Percentiles rank a stretch among this genome's conserved stretches.
Evolutionary conservation across 441 rosid species (phyloP).

Genomic region (Pelargonium fulgidum): DNA sequence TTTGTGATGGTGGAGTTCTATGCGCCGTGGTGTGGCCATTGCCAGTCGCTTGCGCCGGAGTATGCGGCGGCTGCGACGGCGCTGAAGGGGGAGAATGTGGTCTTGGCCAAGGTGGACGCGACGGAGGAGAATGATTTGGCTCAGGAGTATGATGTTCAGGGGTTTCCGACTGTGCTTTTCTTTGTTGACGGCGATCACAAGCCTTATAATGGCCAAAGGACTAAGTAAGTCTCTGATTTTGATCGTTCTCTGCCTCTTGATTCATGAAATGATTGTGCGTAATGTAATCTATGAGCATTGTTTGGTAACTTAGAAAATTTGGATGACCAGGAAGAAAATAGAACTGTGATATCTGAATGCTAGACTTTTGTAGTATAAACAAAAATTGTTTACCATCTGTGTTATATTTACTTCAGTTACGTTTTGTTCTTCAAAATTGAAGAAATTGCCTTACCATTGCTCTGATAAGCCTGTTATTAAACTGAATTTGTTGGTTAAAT

Average conservation of each 20-base stretch:
- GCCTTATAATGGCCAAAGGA: constrained; percentile 24
- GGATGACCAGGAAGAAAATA: neutral
- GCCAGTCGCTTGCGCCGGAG: constrained; percentile 24
- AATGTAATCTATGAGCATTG: no score
- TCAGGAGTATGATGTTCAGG: constrained; percentile 10
- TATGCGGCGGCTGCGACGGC: constrained; percentile 30
- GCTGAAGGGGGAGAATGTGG: constrained; percentile 23
- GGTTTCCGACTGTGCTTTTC: constrained; percentile 22
- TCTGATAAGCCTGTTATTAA: neutral
- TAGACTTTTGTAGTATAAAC: neutral
- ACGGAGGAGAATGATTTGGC: neutral
- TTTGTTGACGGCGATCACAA: constrained; percentile 17
- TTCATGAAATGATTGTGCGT: no score
- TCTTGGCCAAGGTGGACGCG: constrained; percentile 28
- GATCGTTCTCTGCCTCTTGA: constrained; percentile 8
- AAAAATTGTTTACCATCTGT: neutral
- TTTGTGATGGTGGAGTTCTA: constrained; percentile 29
- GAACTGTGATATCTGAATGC: neutral
- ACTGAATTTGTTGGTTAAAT: neutral
- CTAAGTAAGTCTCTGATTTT: constrained; percentile 14
- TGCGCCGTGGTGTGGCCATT: constrained; percentile 29
- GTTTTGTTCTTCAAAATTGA: neutral
- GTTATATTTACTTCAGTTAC: neutral
- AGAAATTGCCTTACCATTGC: no score
- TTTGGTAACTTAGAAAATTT: no score